Conservation (phyloP, 768 basidiomycete species). For the Hericium alpestre region DNA sequence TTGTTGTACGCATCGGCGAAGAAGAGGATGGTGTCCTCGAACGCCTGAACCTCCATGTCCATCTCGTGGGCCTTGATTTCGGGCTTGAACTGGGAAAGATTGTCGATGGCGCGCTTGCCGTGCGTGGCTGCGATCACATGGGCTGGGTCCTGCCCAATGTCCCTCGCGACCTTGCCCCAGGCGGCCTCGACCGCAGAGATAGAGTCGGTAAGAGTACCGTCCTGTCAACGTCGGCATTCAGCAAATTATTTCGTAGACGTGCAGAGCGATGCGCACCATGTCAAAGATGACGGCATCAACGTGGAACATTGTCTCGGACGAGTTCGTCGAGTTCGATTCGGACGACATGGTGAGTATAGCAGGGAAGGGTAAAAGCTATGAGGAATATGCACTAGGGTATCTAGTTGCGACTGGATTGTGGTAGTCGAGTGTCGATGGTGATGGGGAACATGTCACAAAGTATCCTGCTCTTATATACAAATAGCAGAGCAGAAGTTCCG, state of each 20-base stretch:
- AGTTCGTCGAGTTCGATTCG: not conserved
- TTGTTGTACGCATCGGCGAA: conserved; percentile 49
- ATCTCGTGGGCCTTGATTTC: conserved; percentile 45
- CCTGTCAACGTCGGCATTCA: conserved; percentile 24
- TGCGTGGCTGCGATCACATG: conserved; percentile 68
- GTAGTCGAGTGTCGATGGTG: not conserved
- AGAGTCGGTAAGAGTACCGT: conserved; percentile 65
- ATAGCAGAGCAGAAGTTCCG: too few species aligned
- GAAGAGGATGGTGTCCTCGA: conserved; percentile 56
- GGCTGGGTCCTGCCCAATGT: conserved; percentile 57
- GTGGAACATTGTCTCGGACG: conserved; percentile 23
- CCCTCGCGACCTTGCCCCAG: conserved; percentile 61
- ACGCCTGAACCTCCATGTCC: conserved; percentile 44
- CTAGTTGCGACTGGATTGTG: not conserved
- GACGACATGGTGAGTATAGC: not conserved
- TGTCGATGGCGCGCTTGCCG: conserved; percentile 69
- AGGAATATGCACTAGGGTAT: not conserved
- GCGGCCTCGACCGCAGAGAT: conserved; percentile 67
- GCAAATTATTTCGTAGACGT: conserved; percentile 14
- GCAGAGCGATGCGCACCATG: conserved; percentile 35
- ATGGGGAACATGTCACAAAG: not conserved
- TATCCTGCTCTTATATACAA: not conserved
- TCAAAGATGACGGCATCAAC: conserved; percentile 57
- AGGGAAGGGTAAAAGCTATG: too few species aligned
- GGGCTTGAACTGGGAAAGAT: conserved; percentile 53